Evolutionary conservation across 352 stramenopile genomes (phyloP).

Genomic region (Discostella stelligera): DNA sequence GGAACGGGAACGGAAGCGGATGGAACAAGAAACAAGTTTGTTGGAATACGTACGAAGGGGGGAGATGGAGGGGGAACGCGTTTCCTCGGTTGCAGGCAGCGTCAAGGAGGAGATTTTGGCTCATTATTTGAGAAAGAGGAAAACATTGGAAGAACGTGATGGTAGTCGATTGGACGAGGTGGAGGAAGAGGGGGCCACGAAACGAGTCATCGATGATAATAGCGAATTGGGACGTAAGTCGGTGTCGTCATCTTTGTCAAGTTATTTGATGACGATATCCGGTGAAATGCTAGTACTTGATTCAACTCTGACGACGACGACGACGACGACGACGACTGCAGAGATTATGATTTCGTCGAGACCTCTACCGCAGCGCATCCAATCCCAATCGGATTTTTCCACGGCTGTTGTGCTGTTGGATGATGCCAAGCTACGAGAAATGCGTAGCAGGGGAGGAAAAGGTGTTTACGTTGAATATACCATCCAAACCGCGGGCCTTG

Average conservation of each 20-base stretch:
- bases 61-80: slow-evolving; percentile 30
- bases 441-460: not conserved
- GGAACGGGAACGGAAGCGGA: slow-evolving; percentile 26
- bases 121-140: slow-evolving; percentile 43
- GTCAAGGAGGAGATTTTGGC: slow-evolving; percentile 60
- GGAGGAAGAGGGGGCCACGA: not conserved
- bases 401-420: slow-evolving; percentile 77
- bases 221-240: not conserved
- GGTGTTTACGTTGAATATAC: slow-evolving; percentile 88
- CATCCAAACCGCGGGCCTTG: slow-evolving; percentile 87
- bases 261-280: slow-evolving; percentile 58
- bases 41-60: slow-evolving; percentile 65
- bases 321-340: not conserved
- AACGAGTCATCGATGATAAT: not conserved
- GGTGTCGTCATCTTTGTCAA: not conserved
- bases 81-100: slow-evolving; percentile 14
- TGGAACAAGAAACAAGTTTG: slow-evolving; percentile 46
- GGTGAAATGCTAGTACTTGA: slow-evolving; percentile 66
- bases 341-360: not conserved
- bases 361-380: slow-evolving; percentile 36
- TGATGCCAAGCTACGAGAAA: slow-evolving; percentile 25
- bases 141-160: slow-evolving; percentile 27
- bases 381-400: slow-evolving; percentile 77
- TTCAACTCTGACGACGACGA: not conserved
- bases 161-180: slow-evolving; percentile 7